These are phyloP conservation scores for Thielaviopsis punctulata DNA, from an alignment of 2,329 filamentous ascomycete species.

Conservation along the genomic window DNA sequence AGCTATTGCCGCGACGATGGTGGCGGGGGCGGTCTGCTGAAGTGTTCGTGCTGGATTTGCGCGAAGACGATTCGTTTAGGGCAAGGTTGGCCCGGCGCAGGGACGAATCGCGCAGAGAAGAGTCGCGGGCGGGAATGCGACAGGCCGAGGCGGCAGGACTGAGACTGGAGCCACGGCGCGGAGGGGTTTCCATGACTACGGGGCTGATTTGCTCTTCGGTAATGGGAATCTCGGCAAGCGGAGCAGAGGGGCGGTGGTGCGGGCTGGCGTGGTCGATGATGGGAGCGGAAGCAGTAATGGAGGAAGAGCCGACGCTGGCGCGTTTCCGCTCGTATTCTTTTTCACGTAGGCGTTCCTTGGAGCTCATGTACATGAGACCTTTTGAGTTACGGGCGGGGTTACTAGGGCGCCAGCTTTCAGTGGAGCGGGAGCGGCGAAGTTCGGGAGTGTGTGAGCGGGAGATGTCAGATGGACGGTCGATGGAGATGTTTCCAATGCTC, in stretches of 20 bases:
- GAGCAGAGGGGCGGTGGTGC: conserved; percentile 1
- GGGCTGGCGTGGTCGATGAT: conserved; percentile 27
- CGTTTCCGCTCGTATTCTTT: conserved; percentile 46
- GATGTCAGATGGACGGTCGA: no score
- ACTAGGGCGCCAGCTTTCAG: conserved; percentile 47
- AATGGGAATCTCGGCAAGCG: conserved; percentile 33
- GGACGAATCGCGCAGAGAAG: conserved; percentile 49
- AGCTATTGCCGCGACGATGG: conserved; percentile 8
- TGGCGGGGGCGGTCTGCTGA: conserved; percentile 15
- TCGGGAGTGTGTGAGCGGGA: conserved; percentile 30
- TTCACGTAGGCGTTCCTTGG: conserved; percentile 47
- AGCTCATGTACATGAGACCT: conserved; percentile 57
- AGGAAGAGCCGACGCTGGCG: conserved; percentile 24
- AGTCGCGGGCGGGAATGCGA: conserved; percentile 18
- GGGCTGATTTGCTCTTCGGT: conserved; percentile 32
- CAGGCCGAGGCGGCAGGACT: conserved; percentile 13
- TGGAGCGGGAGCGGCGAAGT: conserved; percentile 34
- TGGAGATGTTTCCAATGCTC: conserved; percentile 47
- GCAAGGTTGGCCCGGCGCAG: conserved; percentile 34
- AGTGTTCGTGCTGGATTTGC: conserved; percentile 33
- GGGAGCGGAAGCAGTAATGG: conserved; percentile 21
- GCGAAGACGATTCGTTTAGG: conserved; percentile 26
- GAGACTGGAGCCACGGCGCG: conserved; percentile 16
- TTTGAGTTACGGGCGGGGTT: conserved; percentile 36
- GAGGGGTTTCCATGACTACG: conserved; percentile 13